Percentiles rank a stretch among this genome's conserved stretches.
Conservation (phyloP, 441 rosid species). For the Adansonia grandidieri region DNA sequence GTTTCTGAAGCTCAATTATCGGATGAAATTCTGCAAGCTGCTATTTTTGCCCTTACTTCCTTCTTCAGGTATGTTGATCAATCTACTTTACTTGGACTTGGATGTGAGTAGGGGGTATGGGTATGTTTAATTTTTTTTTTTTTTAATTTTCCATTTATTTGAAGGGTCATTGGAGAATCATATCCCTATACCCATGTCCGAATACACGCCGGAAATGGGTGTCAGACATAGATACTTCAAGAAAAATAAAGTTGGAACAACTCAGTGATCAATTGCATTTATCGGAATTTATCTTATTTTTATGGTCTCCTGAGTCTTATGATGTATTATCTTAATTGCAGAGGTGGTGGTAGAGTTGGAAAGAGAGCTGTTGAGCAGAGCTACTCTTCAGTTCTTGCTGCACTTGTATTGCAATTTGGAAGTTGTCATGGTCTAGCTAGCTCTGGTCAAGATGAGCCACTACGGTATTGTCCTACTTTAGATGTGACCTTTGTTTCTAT, state of each 20-base stretch:
- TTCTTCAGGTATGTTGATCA: constrained; percentile 75
- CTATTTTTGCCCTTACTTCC: constrained; percentile 90
- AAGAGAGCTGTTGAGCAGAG: constrained; percentile 90
- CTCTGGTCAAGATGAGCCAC: constrained; percentile 83
- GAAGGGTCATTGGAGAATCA: too few relatives aligned
- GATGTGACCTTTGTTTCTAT: too few relatives aligned
- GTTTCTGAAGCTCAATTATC: constrained; percentile 56
- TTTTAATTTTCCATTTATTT: too few relatives aligned
- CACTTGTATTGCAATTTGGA: constrained; percentile 89
- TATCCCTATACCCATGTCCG: too few relatives aligned
- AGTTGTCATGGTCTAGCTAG: constrained; percentile 87
- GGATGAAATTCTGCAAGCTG: constrained; percentile 80
- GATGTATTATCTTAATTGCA: constrained; percentile 44
- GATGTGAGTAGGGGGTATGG: too few relatives aligned
- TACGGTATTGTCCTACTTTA: constrained; percentile 50
- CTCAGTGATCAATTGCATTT: constrained; percentile 15
- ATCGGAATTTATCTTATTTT: constrained; percentile 24
- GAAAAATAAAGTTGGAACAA: too few relatives aligned
- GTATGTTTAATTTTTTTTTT: too few relatives aligned
- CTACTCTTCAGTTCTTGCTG: constrained; percentile 86
- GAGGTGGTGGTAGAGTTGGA: constrained; percentile 98
- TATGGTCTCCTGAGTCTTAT: constrained; percentile 28
- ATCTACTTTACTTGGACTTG: too few relatives aligned
- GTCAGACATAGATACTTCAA: too few relatives aligned
- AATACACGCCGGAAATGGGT: too few relatives aligned